phyloP scores from a whole-genome alignment of 129 eudicot species.

The Oenanthe sinensis region DNA sequence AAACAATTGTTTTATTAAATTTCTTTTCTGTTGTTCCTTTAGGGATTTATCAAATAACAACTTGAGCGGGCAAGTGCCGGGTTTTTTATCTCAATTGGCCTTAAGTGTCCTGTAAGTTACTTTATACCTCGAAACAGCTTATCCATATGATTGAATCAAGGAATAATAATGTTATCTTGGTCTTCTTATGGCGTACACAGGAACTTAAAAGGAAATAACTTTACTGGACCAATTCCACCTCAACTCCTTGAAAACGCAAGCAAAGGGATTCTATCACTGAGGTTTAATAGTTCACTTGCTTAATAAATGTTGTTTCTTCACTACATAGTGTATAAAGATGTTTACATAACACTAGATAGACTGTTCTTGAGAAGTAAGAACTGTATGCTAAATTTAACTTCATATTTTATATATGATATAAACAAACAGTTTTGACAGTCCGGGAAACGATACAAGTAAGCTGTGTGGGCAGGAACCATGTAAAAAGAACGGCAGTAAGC shows the following conservation, averaged over 20 bases:
- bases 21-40: conserved; percentile 6
- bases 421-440: conserved; percentile 21
- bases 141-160: no score
- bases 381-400: not conserved
- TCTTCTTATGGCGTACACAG: no score
- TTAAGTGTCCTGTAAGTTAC: no score
- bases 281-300: conserved; percentile 18
- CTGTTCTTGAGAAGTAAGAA: not conserved
- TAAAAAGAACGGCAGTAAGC: conserved; percentile 23
- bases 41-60: conserved; percentile 66
- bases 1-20: not conserved
- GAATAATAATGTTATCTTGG: no score
- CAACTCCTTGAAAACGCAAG: conserved; percentile 29
- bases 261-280: conserved; percentile 27
- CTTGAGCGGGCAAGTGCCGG: no score
- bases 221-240: conserved; percentile 35
- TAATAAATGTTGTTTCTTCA: not conserved
- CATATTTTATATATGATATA: not conserved
- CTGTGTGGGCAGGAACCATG: conserved; percentile 23
- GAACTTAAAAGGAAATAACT: no score
- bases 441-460: conserved; percentile 9
- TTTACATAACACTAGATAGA: not conserved
- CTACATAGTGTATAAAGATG: not conserved
- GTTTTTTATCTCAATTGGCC: no score
- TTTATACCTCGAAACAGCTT: no score